phyloP scores from a whole-genome alignment of 129 eudicot species.

The Rutidosis leptorrhynchoides region DNA sequence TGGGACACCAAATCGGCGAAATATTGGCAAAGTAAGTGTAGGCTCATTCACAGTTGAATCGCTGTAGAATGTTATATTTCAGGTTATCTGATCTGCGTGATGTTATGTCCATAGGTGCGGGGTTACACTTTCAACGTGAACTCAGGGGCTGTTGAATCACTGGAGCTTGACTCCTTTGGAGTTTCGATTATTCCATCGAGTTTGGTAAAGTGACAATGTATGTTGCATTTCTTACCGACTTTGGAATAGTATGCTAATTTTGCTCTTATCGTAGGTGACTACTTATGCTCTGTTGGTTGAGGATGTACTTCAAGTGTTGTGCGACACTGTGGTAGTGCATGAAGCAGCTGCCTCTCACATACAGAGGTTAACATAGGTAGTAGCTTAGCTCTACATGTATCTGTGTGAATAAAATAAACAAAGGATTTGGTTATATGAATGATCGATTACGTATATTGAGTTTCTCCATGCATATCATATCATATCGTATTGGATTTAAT shows the following conservation, averaged over 20 bases:
- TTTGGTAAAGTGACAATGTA: slow-evolving; percentile 45
- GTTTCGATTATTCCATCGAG: slow-evolving; percentile 73
- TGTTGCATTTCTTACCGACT: background rate
- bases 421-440: no score
- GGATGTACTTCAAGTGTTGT: slow-evolving; percentile 62
- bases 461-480: no score
- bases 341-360: slow-evolving; percentile 62
- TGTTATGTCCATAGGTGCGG: slow-evolving; percentile 50
- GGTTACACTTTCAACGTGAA: slow-evolving; percentile 58
- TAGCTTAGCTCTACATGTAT: no score
- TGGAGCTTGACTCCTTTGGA: slow-evolving; percentile 79
- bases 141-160: slow-evolving; percentile 59
- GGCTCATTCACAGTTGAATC: no score
- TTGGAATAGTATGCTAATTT: no score
- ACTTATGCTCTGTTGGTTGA: slow-evolving; percentile 57
- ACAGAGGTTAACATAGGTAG: slow-evolving; percentile 74
- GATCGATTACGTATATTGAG: no score
- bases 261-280: slow-evolving; percentile 55
- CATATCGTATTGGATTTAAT: no score
- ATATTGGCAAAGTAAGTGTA: slow-evolving; percentile 62
- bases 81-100: no score
- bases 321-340: slow-evolving; percentile 59
- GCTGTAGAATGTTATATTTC: no score
- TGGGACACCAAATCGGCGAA: slow-evolving; percentile 49
- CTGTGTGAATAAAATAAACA: no score